Evolutionary conservation across 2,329 filamentous ascomycete genomes (phyloP).

Genomic region (Claviceps cyperi): DNA sequence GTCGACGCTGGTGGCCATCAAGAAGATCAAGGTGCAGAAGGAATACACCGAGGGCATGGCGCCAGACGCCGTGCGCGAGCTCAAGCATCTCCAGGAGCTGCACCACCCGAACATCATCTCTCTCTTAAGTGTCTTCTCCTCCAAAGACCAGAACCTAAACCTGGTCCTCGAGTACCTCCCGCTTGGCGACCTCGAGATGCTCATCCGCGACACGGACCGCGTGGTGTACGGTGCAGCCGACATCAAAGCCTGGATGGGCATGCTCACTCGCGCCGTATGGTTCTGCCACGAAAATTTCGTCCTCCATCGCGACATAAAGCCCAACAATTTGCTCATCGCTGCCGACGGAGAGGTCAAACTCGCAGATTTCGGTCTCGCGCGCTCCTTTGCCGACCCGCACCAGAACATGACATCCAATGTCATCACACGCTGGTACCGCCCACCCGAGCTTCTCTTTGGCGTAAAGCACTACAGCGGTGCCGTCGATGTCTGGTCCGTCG

Average conservation of each 20-base stretch:
- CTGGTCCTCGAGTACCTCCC: slow-evolving; percentile 89
- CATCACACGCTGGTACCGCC: slow-evolving; percentile 93
- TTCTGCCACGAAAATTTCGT: slow-evolving; percentile 95
- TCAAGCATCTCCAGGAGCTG: slow-evolving; percentile 89
- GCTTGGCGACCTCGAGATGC: slow-evolving; percentile 84
- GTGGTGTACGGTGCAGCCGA: slow-evolving; percentile 78
- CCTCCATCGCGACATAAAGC: slow-evolving; percentile 95
- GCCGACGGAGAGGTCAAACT: slow-evolving; percentile 88
- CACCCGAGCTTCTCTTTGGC: slow-evolving; percentile 85
- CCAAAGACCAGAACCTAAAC: slow-evolving; percentile 92
- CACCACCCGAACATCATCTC: slow-evolving; percentile 92
- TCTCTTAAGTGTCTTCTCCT: slow-evolving; percentile 82
- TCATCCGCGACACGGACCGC: slow-evolving; percentile 69
- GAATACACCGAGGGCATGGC: slow-evolving; percentile 85
- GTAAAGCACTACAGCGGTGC: slow-evolving; percentile 78
- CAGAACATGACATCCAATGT: slow-evolving; percentile 83
- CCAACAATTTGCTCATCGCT: slow-evolving; percentile 92
- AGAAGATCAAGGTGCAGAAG: slow-evolving; percentile 78
- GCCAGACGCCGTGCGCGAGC: slow-evolving; percentile 88
- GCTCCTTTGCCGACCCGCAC: slow-evolving; percentile 79
- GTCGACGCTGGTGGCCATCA: slow-evolving; percentile 69
- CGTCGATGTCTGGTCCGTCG: slow-evolving; percentile 90
- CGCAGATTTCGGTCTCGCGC: slow-evolving; percentile 91
- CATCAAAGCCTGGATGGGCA: slow-evolving; percentile 97
- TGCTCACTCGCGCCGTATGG: slow-evolving; percentile 85